These are phyloP conservation scores for Modicella reniformis DNA, from an alignment of 371 early-diverging fungal species.

Conservation along the genomic window DNA sequence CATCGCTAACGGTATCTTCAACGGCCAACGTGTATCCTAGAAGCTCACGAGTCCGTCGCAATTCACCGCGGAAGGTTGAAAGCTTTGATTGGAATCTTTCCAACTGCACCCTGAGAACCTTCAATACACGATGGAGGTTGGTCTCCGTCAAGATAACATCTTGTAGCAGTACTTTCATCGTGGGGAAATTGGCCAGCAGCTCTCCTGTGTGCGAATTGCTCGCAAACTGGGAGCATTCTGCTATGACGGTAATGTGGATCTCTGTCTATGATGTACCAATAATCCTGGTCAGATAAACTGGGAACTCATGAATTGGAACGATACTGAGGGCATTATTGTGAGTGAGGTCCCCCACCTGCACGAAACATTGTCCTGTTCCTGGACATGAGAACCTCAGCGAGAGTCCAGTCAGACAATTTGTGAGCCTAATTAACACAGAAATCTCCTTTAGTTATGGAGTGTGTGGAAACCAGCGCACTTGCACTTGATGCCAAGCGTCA, in stretches of 20 bases:
- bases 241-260: constrained; percentile 78
- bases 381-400: constrained; percentile 46
- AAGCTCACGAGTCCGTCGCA: constrained; percentile 54
- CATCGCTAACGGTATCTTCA: constrained; percentile 54
- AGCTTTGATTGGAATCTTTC: constrained; percentile 69
- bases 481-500: background rate
- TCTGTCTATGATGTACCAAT: constrained; percentile 57
- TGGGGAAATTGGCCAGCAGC: constrained; percentile 67
- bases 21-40: constrained; percentile 66
- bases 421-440: constrained; percentile 19
- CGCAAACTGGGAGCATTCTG: constrained; percentile 77
- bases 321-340: background rate
- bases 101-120: constrained; percentile 62
- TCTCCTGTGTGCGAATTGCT: constrained; percentile 69
- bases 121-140: constrained; percentile 63
- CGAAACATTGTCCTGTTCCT: constrained; percentile 37
- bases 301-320: background rate
- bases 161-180: constrained; percentile 75
- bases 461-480: background rate
- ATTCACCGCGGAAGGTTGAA: constrained; percentile 62
- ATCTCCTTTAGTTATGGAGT: background rate
- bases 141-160: constrained; percentile 62
- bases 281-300: background rate
- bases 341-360: constrained; percentile 24
- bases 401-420: constrained; percentile 48